Evolutionary conservation across 2,329 filamentous ascomycete genomes (phyloP).

Genomic region (Epichloe gansuensis): DNA sequence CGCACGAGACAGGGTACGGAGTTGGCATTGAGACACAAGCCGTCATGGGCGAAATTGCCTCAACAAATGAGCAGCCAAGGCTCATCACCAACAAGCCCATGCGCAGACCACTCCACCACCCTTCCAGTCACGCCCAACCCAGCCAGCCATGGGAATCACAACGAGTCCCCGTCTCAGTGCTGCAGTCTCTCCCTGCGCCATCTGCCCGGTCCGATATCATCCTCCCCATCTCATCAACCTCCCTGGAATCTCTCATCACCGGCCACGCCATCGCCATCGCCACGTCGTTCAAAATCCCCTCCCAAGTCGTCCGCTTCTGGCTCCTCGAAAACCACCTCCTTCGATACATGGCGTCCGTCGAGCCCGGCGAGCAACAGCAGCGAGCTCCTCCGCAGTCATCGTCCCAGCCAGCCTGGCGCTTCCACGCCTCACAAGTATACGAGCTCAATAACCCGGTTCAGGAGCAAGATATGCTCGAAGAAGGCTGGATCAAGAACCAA

Average conservation of each 20-base stretch:
- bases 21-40: slow-evolving; percentile 24
- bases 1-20: slow-evolving; percentile 11
- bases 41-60: slow-evolving; percentile 21
- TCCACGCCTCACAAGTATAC: slow-evolving; percentile 36
- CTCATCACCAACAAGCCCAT: slow-evolving; percentile 4
- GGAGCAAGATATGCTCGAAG: slow-evolving; percentile 37
- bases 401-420: slow-evolving; percentile 14
- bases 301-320: slow-evolving; percentile 48
- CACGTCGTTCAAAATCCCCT: slow-evolving; percentile 42
- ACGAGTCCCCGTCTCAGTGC: slow-evolving; percentile 36
- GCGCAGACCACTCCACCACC: slow-evolving; percentile 18
- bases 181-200: slow-evolving; percentile 35
- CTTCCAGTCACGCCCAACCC: slow-evolving; percentile 10
- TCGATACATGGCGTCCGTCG: slow-evolving; percentile 47
- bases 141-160: slow-evolving; percentile 30
- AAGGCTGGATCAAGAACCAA: slow-evolving; percentile 39
- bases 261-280: slow-evolving; percentile 43
- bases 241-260: slow-evolving; percentile 35
- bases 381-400: slow-evolving; percentile 20
- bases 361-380: slow-evolving; percentile 23
- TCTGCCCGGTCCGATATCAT: slow-evolving; percentile 42
- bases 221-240: slow-evolving; percentile 34
- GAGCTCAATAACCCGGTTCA: slow-evolving; percentile 48
- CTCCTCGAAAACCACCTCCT: slow-evolving; percentile 43
- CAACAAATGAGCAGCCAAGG: slow-evolving; percentile 11